These are phyloP conservation scores for Kuraishia piskuri DNA, from an alignment of 805 yeast species.

Conservation along the genomic window DNA sequence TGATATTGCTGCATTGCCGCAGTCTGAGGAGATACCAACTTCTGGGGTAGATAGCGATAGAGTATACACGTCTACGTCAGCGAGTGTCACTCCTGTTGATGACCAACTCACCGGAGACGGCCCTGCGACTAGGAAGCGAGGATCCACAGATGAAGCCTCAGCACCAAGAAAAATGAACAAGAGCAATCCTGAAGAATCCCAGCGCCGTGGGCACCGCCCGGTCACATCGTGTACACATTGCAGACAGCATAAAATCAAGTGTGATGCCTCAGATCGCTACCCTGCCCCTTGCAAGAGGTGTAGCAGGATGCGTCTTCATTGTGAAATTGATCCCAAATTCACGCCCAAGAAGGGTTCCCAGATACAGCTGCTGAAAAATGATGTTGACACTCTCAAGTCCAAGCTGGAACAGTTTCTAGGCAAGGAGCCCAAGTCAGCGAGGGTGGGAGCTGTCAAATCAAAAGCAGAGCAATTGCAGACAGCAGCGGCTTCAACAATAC, in stretches of 20 bases:
- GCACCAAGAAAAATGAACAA: not conserved
- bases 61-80: not conserved
- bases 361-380: slow-evolving; percentile 74
- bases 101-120: not conserved
- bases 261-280: slow-evolving; percentile 79
- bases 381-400: slow-evolving; percentile 70
- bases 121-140: not conserved
- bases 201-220: slow-evolving; percentile 63
- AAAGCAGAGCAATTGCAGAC: slow-evolving; percentile 2
- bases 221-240: slow-evolving; percentile 93
- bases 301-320: slow-evolving; percentile 65
- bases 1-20: not conserved
- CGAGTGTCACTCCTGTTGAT: not conserved
- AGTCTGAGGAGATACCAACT: not conserved
- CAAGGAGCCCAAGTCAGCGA: slow-evolving; percentile 61
- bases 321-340: slow-evolving; percentile 88
- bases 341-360: slow-evolving; percentile 90
- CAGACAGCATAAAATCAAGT: slow-evolving; percentile 87
- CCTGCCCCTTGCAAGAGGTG: slow-evolving; percentile 83
- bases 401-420: slow-evolving; percentile 59
- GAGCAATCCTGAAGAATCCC: slow-evolving; percentile 3
- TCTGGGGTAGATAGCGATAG: not conserved
- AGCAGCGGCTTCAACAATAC: not conserved
- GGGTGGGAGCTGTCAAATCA: slow-evolving; percentile 39
- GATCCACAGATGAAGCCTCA: not conserved